A percentile compares a stretch with the other conserved stretches of the same genome.
Evolutionary conservation across 768 basidiomycete genomes (phyloP).

Genomic region (Phaffia tasmanica): DNA sequence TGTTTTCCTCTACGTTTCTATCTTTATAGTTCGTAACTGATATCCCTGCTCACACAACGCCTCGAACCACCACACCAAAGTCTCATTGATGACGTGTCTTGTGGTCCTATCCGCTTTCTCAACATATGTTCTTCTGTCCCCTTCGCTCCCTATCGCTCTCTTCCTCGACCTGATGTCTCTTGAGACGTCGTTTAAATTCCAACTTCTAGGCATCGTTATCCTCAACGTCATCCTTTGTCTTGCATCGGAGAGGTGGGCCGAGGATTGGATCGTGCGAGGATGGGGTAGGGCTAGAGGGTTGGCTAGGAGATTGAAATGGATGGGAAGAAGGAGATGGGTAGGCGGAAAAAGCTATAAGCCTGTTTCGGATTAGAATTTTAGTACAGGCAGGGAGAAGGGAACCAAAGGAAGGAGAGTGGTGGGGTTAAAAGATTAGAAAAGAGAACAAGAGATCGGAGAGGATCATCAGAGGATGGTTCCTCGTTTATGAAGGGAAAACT

Average conservation of each 20-base stretch:
- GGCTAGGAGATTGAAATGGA: slow-evolving; percentile 43
- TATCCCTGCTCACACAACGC: background rate
- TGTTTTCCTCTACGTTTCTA: background rate
- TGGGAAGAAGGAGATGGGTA: slow-evolving; percentile 36
- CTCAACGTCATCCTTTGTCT: slow-evolving; percentile 62
- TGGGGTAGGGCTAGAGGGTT: slow-evolving; percentile 43
- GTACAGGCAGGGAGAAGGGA: too few species aligned
- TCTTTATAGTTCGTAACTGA: background rate
- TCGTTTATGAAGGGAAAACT: too few species aligned
- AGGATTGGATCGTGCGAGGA: slow-evolving; percentile 53
- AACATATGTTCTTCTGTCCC: slow-evolving; percentile 60
- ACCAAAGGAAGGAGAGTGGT: too few species aligned
- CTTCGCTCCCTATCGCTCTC: slow-evolving; percentile 49
- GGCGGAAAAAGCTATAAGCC: slow-evolving; percentile 25
- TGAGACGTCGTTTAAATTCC: slow-evolving; percentile 55
- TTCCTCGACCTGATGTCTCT: slow-evolving; percentile 69
- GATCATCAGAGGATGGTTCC: too few species aligned
- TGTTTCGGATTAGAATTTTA: background rate
- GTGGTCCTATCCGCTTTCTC: slow-evolving; percentile 59
- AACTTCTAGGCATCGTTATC: slow-evolving; percentile 55
- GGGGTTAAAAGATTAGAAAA: too few species aligned
- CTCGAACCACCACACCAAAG: slow-evolving; percentile 40
- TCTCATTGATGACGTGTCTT: slow-evolving; percentile 70
- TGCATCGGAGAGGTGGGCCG: slow-evolving; percentile 53
- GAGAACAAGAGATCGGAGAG: too few species aligned